These are phyloP conservation scores for Cercis canadensis DNA, from an alignment of 306 rosid genomes.

Conservation along the genomic window DNA sequence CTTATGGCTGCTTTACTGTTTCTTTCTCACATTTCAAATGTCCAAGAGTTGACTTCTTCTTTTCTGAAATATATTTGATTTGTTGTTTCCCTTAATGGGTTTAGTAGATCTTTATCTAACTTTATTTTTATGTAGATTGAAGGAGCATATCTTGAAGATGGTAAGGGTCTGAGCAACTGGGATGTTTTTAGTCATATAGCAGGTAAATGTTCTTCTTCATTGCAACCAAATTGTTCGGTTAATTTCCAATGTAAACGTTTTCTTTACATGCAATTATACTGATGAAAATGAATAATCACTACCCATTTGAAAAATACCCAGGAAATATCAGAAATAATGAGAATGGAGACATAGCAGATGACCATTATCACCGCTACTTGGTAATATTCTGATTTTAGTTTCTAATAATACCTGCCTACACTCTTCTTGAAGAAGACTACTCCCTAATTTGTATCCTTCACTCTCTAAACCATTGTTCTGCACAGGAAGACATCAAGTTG, in stretches of 20 bases:
- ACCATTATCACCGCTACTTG: conserved; percentile 72
- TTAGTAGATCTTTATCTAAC: not conserved
- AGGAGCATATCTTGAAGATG: conserved; percentile 68
- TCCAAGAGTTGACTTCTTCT: too few species aligned
- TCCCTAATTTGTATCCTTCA: not conserved
- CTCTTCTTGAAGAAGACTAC: not conserved
- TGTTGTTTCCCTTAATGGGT: not conserved
- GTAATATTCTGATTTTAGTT: conserved; percentile 31
- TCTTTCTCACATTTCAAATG: not conserved
- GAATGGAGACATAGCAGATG: conserved; percentile 70
- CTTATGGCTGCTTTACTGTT: not conserved
- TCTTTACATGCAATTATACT: conserved; percentile 12
- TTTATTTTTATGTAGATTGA: conserved; percentile 49
- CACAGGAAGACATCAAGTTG: conserved; percentile 63
- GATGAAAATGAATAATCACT: conserved; percentile 5
- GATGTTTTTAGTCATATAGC: conserved; percentile 58
- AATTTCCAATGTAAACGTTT: not conserved
- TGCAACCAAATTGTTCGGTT: not conserved
- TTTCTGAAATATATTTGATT: not conserved
- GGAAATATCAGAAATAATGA: conserved; percentile 54
- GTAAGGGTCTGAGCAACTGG: conserved; percentile 65
- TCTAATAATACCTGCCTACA: not conserved
- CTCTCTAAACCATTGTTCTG: conserved; percentile 2
- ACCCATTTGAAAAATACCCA: conserved; percentile 27
- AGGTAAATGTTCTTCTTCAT: conserved; percentile 39